Evolutionary conservation across 768 basidiomycete genomes (phyloP), one percentile per base, ranked within the genome.

Genomic region (Lyophyllum decastes): DNA sequence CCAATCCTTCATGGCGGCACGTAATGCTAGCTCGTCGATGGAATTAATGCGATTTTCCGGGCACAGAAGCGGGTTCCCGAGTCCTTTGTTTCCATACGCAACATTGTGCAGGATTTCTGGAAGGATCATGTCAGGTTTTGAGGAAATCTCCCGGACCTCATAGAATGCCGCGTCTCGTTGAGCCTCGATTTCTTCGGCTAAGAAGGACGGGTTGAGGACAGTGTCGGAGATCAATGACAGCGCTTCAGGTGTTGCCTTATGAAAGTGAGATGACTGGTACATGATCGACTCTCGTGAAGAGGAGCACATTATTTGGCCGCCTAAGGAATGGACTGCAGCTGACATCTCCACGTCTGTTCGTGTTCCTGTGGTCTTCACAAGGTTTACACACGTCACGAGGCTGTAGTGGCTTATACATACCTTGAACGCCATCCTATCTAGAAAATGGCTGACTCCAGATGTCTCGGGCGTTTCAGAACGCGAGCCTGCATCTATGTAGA

Each of bases 381-480:
- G 52, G 49, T 46, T 41, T 17, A 48, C 26, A n/a, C 17, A 30
- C 16, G 8, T 27, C 2, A 30, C 27, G 17, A 0, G 9, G n/a
- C 16, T 19, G n/a, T 4, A 8, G 6, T 16, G 9, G 2, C 26
- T n/a, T 16, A 14, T 4, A 68, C 72, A 38, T 59, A 95, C 95
- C 84, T 98, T 98, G 81, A 96, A 98, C 1, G 96, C 96, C 85
- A 98, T 87, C 66, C 95, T 82, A 66, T 98, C 95, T 33, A 98
- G 70, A 68, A 98, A 90, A 82, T 98, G 94, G 60, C 91, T 92
- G 6, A 88, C 89, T 0, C 97, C 97, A 8, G 83, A 84, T 0
- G 81, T 89, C 17, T 81, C 72, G 19, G 81, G 73, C 11, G 81
- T 85, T 70, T 98, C 97, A 78, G 92, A 95, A 14, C 97, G 82